Evolutionary conservation across 2,329 filamentous ascomycete genomes (phyloP).

Genomic region (Trichoderma harzianum): DNA sequence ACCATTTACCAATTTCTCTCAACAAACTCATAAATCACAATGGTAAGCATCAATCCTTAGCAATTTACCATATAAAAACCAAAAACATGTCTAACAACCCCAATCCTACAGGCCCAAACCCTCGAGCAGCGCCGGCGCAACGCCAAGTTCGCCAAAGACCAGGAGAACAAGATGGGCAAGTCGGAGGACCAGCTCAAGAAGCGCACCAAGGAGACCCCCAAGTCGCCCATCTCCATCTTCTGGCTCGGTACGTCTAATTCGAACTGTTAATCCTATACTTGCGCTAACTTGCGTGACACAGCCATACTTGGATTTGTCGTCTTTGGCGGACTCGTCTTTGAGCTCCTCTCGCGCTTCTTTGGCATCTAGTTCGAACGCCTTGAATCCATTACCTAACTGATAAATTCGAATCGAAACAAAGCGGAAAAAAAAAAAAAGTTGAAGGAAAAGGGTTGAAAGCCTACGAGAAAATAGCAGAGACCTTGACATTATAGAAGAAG

Average conservation of each 20-base stretch:
- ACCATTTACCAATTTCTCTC: neutral
- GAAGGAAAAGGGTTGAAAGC: neutral
- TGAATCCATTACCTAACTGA: neutral
- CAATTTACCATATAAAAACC: neutral
- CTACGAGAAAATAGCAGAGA: neutral
- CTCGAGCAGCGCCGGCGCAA: slow-evolving; percentile 79
- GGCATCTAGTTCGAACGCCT: slow-evolving; percentile 24
- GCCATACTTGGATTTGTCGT: slow-evolving; percentile 58
- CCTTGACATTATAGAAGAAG: neutral
- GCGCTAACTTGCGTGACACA: slow-evolving; percentile 25
- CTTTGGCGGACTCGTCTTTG: slow-evolving; percentile 59
- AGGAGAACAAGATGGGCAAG: slow-evolving; percentile 73
- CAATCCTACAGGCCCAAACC: slow-evolving; percentile 65
- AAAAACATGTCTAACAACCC: neutral
- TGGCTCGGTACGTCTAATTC: slow-evolving; percentile 52
- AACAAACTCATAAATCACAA: neutral
- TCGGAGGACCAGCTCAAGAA: slow-evolving; percentile 63
- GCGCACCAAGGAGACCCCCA: slow-evolving; percentile 50
- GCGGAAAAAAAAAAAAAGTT: neutral
- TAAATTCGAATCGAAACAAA: neutral
- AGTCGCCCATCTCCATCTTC: slow-evolving; percentile 62
- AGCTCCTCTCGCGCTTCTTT: slow-evolving; percentile 54
- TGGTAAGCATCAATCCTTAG: neutral
- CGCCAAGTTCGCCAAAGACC: slow-evolving; percentile 70
- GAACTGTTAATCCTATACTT: neutral